Evolutionary conservation across 495 filamentous ascomycete genomes (phyloP).

Genomic region (Neurospora sp.): DNA sequence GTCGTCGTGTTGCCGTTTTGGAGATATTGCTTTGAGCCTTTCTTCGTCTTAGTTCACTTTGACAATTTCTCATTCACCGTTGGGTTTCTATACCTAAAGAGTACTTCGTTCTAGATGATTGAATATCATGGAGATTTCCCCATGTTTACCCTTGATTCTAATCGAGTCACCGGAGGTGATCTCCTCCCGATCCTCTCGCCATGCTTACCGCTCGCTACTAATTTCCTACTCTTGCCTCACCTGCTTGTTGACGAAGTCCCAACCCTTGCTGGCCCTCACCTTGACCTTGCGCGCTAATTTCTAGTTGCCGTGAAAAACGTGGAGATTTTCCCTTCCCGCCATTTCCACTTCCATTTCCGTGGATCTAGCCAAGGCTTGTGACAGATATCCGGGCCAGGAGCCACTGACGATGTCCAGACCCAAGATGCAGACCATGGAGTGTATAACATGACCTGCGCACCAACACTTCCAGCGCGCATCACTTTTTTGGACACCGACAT

Average conservation of each 20-base stretch:
- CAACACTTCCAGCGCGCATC: neutral
- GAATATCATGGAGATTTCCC: neutral
- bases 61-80: neutral
- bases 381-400: neutral
- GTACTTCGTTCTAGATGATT: neutral
- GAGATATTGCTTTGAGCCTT: neutral
- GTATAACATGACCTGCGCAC: neutral
- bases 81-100: neutral
- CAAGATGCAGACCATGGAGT: neutral
- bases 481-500: neutral
- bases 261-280: neutral
- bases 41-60: neutral
- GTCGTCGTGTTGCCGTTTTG: neutral
- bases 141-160: neutral
- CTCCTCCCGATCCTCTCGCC: neutral
- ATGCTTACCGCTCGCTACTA: neutral
- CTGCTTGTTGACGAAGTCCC: neutral
- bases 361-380: neutral
- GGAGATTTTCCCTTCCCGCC: neutral
- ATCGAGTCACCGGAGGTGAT: neutral
- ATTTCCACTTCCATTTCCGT: neutral
- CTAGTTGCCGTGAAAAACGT: neutral
- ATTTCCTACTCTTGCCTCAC: neutral
- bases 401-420: neutral
- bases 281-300: neutral